Evolutionary conservation across 2,329 filamentous ascomycete genomes (phyloP).

Genomic region (Pyrenochaeta sp.): DNA sequence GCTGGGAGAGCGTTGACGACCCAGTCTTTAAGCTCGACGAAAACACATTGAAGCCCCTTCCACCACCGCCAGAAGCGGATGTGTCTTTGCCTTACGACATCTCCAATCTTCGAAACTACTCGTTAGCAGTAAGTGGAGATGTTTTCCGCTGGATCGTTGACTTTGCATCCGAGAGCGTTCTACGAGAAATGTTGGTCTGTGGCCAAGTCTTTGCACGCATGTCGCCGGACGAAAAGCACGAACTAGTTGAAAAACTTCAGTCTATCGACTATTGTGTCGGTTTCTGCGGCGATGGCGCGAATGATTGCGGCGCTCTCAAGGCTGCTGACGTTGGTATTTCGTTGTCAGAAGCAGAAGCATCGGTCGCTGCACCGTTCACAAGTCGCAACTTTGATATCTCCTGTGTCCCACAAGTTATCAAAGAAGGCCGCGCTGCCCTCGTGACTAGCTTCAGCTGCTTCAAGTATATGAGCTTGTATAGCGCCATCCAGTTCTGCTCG

Average conservation of each 20-base stretch:
- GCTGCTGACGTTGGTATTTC: slow-evolving; percentile 98
- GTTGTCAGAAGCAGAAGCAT: slow-evolving; percentile 95
- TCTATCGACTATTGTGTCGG: slow-evolving; percentile 94
- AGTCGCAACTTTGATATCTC: slow-evolving; percentile 95
- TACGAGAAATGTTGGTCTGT: slow-evolving; percentile 86
- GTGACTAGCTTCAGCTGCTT: slow-evolving; percentile 99
- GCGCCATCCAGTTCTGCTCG: slow-evolving; percentile 97
- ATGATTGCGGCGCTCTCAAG: slow-evolving; percentile 96
- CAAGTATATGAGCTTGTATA: slow-evolving; percentile 99
- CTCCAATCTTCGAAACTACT: slow-evolving; percentile 82
- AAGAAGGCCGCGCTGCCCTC: slow-evolving; percentile 90
- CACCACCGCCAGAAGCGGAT: slow-evolving; percentile 75
- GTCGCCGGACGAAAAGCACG: slow-evolving; percentile 98
- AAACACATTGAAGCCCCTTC: slow-evolving; percentile 79
- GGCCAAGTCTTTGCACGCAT: slow-evolving; percentile 97
- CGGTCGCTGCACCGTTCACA: slow-evolving; percentile 97
- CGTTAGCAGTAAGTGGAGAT: slow-evolving; percentile 88
- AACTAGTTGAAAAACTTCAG: slow-evolving; percentile 95
- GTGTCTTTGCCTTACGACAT: slow-evolving; percentile 87
- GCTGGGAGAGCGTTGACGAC: slow-evolving; percentile 97
- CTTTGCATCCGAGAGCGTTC: slow-evolving; percentile 80
- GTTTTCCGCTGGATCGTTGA: slow-evolving; percentile 97
- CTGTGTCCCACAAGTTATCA: slow-evolving; percentile 90
- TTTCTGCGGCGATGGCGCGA: slow-evolving; percentile 97
- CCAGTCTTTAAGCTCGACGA: slow-evolving; percentile 78